Percentiles rank a stretch among this genome's conserved stretches.
phyloP scores from a whole-genome alignment of 192 early-diverging fungal genomes.

The Entomortierella lignicola region DNA sequence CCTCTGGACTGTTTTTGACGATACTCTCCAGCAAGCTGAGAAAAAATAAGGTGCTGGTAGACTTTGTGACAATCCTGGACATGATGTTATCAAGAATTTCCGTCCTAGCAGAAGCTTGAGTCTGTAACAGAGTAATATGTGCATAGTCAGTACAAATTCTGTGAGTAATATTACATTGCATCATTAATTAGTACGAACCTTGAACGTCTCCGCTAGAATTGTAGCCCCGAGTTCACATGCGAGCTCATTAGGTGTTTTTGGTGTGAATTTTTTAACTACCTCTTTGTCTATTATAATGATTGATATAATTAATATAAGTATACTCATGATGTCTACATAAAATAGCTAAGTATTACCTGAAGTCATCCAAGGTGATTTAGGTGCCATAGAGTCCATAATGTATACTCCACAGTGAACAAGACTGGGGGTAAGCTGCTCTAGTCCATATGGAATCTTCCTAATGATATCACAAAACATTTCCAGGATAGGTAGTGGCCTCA shows the following conservation, averaged over 20 bases:
- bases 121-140: slow-evolving; percentile 14
- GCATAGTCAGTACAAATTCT: not conserved
- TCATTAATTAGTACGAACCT: too few species aligned
- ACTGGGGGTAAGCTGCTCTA: slow-evolving; percentile 68
- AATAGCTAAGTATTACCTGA: too few species aligned
- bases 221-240: slow-evolving; percentile 54
- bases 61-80: slow-evolving; percentile 64
- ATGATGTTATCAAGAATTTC: slow-evolving; percentile 80
- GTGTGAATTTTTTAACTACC: slow-evolving; percentile 4
- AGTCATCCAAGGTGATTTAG: slow-evolving; percentile 31
- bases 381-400: slow-evolving; percentile 58
- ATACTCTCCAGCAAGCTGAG: slow-evolving; percentile 60
- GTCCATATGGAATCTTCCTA: slow-evolving; percentile 58
- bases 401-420: slow-evolving; percentile 62
- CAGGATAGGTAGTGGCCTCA: slow-evolving; percentile 14
- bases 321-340: too few species aligned
- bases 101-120: slow-evolving; percentile 73
- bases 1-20: slow-evolving; percentile 55
- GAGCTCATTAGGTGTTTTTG: slow-evolving; percentile 54
- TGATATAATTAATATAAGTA: too few species aligned
- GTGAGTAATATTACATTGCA: too few species aligned
- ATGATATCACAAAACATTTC: slow-evolving; percentile 57
- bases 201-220: slow-evolving; percentile 63
- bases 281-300: slow-evolving; percentile 10
- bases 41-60: slow-evolving; percentile 58